Evolutionary conservation across 179 eudicot genomes (phyloP), one percentile per base, ranked within the genome.

Genomic region (Actinidia arguta): DNA sequence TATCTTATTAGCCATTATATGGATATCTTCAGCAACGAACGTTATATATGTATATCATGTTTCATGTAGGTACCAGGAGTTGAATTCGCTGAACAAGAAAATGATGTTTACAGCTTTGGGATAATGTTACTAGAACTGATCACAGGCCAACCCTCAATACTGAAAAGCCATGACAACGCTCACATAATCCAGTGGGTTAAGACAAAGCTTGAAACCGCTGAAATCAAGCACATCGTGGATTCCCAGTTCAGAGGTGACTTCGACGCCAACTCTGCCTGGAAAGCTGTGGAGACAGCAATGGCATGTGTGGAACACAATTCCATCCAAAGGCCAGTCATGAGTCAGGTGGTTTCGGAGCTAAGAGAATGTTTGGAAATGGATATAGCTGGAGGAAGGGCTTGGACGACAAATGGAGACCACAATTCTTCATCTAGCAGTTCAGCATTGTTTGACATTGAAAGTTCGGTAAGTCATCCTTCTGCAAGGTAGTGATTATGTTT

Each of bases 361-460:
- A 88, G 78, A 36, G 83, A 84, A 25, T 86, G 89, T 70, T 68
- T 82, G 78, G 80, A 24, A 16, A 64, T 61, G 44, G 89, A 85
- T 81, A 74, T 24, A 52, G 79, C 52, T 8, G 25, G 62, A 14
- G 11, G 36, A 31, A 31, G 36, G 36, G 36, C 36, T 31, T 31
- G 36, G 36, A 31, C 36, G 36, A 31, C 36, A 31, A 31, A 31
- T 31, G 36, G 36, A 31, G 36, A 31, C 36, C 36, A 31, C 36
- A 31, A 31, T 31, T 31, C 36, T 31, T 2, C 1, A 31, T 31
- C 36, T 31, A 31, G 36, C 36, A 31, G 36, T 31, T 31, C 36
- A 31, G 36, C 36, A 31, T 31, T 31, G 36, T 31, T 31, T 31
- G 36, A 31, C 36, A 31, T 31, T 31, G 36, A 31, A 31, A 31